Evolutionary conservation across 1,139 yeast species (phyloP), one percentile per base, ranked within the genome.

Genomic region (Blastobotrys aristatus): DNA sequence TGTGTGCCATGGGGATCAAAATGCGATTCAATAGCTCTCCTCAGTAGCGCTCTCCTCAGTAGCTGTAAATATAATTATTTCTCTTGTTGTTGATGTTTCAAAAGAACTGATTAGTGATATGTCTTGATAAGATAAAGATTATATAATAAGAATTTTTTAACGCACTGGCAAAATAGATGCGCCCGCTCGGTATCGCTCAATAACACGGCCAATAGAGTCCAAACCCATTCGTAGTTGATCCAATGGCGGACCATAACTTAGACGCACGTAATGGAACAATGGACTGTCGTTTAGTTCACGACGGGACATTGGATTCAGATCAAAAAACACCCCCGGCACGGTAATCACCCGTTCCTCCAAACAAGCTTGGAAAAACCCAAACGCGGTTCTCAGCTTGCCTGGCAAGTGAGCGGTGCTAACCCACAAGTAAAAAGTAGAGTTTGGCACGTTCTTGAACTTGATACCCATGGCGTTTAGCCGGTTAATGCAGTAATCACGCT

Each of bases 1-100:
- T 94, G 59, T 82, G 95, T 14, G 98, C 98, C 18, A 94, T 94
- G 98, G 98, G 98, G 70, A 90, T 94, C 59, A 83, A 84, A 68
- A 77, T 92, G 84, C 80, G 84, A 56, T 88, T 86, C 70, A 84
- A 86, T 61, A 92, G 88, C 47, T 80, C 76, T 50, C 68, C 67
- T 31, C 17, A 33, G 21, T 33, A 33, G n/a, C n/a, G n/a, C n/a
- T n/a, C n/a, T n/a, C n/a, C n/a, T n/a, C n/a, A n/a, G n/a, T n/a
- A n/a, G n/a, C n/a, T n/a, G n/a, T n/a, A n/a, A n/a, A n/a, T n/a
- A n/a, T n/a, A n/a, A n/a, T n/a, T n/a, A n/a, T n/a, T n/a, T n/a
- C n/a, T n/a, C n/a, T n/a, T n/a, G n/a, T n/a, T n/a, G n/a, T n/a
- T n/a, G n/a, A n/a, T n/a, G n/a, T n/a, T n/a, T n/a, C n/a, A n/a